Base-by-base conservation (phyloP, 2,329 filamentous ascomycete species). In the Tricladium varicosporioides region DNA sequence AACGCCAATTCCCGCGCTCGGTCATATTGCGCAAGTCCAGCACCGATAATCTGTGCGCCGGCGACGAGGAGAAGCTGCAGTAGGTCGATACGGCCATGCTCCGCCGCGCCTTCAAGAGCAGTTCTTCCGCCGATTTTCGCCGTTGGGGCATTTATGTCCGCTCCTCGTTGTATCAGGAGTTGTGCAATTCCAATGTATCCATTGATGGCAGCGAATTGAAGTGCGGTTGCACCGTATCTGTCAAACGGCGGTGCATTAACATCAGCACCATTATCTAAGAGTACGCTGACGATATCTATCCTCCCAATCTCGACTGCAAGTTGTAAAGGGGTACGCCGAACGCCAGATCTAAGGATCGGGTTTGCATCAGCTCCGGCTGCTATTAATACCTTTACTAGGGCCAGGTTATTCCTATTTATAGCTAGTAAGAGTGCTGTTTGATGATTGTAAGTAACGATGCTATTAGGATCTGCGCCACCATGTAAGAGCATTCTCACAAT, bases 91-190 rank as follows among this genome's bases (percentile, higher is more conserved):
- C 68, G 61, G 8, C 70, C 70, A 56, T 68, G 40, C 51, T 66
- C 67, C 1, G 71, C 70, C 32, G 72, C 72, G 7, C 59, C 66
- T 51, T 54, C 51, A 10, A 58, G 47, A 27, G 56, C 51, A 70
- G 60, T 58, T 13, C 51, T 46, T 7, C 56, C 56, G 1, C 15
- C 31, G 7, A 44, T 14, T 14, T 27, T n/a, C 9, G 70, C 61
- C 10, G 64, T 66, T 16, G 40, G 7, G 36, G 55, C 51, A 56
- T 67, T 56, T 56, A 54, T 16, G 16, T 48, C 45, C 15, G 45
- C 52, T 48, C 52, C 52, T 27, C 52, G n/a, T 19, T 54, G 51
- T 10, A 70, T 53, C 2, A 70, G 63, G 5, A 63, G 22, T 9
- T 59, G 51, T n/a, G 64, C 67, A 4, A 64, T 60, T 5, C 60